A percentile compares a stretch with the other conserved stretches of the same genome.
phyloP scores from a whole-genome alignment of 768 basidiomycete genomes.

The Sutorius australiensis region DNA sequence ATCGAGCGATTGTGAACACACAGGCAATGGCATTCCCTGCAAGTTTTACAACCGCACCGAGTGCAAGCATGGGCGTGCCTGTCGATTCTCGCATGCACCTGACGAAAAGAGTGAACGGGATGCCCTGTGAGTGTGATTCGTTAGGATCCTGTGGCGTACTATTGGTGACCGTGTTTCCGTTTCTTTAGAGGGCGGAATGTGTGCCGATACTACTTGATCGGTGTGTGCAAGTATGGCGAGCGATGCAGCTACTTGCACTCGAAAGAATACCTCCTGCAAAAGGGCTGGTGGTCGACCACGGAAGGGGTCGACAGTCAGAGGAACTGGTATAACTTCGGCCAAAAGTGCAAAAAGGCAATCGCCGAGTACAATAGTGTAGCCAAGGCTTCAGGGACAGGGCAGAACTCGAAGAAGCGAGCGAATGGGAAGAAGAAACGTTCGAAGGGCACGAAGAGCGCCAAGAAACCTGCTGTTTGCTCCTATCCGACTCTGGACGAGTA shows the following conservation, averaged over 20 bases:
- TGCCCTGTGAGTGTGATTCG: slow-evolving; percentile 40
- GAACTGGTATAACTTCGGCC: neutral
- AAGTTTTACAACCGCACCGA: slow-evolving; percentile 55
- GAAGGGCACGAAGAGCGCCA: neutral
- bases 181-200: slow-evolving; percentile 49
- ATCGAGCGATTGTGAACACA: slow-evolving; percentile 51
- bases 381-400: neutral
- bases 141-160: neutral
- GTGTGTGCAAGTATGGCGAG: slow-evolving; percentile 36
- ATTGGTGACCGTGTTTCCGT: neutral
- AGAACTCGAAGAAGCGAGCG: neutral
- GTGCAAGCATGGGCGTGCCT: slow-evolving; percentile 40
- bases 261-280: slow-evolving; percentile 38
- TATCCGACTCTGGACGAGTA: neutral
- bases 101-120: slow-evolving; percentile 54
- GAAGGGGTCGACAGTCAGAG: slow-evolving; percentile 6
- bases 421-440: slow-evolving; percentile 3
- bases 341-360: neutral
- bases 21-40: slow-evolving; percentile 51
- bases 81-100: slow-evolving; percentile 51
- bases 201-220: slow-evolving; percentile 40
- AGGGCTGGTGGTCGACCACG: slow-evolving; percentile 44
- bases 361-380: neutral
- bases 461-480: neutral
- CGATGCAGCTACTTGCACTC: slow-evolving; percentile 50